Evolutionary conservation across 148 eudicot species (phyloP).

Genomic region (Cornus florida): DNA sequence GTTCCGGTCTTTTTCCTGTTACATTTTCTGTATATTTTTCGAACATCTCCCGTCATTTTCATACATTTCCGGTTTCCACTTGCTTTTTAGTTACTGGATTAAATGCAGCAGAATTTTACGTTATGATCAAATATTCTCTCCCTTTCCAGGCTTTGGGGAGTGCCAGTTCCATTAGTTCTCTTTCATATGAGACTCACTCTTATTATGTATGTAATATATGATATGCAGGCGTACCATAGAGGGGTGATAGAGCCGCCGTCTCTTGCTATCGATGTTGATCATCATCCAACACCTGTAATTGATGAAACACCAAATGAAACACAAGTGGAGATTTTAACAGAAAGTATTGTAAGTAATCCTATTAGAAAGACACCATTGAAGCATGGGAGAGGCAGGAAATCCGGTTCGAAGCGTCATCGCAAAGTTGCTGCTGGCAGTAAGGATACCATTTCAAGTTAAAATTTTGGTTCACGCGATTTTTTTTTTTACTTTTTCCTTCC

Average conservation of each 20-base stretch:
- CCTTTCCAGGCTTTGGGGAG: too few species aligned
- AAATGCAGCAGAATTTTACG: too few species aligned
- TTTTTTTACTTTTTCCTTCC: conserved; percentile 7
- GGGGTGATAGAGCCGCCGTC: conserved; percentile 63
- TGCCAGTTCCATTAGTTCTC: too few species aligned
- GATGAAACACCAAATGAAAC: conserved; percentile 18
- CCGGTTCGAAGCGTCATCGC: conserved; percentile 59
- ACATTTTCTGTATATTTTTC: too few species aligned
- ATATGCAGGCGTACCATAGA: conserved; percentile 80
- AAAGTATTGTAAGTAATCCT: conserved; percentile 28
- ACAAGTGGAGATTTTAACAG: conserved; percentile 13
- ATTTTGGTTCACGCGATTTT: conserved; percentile 30
- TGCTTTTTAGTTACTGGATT: too few species aligned
- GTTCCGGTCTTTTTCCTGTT: too few species aligned
- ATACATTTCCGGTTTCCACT: too few species aligned
- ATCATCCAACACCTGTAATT: conserved; percentile 41
- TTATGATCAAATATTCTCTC: too few species aligned
- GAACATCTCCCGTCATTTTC: too few species aligned
- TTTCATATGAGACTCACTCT: too few species aligned
- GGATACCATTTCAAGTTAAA: conserved; percentile 26
- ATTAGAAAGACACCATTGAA: conserved; percentile 31
- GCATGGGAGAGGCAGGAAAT: conserved; percentile 51
- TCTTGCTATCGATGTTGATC: conserved; percentile 21
- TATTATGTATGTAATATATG: neutral
- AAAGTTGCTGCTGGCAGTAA: conserved; percentile 60